Conservation (phyloP, 805 yeast genomes). For the Candida ovalis region DNA sequence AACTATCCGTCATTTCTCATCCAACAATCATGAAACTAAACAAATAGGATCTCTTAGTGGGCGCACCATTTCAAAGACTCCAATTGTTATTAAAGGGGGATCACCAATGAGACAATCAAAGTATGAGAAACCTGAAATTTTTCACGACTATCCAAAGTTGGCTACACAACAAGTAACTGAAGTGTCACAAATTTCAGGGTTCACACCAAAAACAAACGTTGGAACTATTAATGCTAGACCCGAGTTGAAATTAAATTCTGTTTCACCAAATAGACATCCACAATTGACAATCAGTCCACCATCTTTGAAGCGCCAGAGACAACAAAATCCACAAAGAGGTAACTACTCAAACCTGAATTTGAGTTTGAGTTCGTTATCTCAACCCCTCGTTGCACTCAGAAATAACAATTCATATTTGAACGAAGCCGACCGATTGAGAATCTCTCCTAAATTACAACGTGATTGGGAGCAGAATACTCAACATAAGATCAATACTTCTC, state of each 20-base stretch:
- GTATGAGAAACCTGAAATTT: neutral
- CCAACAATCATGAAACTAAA: constrained; percentile 1
- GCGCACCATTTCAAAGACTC: constrained; percentile 22
- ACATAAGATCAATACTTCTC: neutral
- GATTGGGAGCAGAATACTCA: neutral
- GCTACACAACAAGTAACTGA: neutral
- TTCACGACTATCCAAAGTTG: neutral
- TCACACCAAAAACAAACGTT: constrained; percentile 2
- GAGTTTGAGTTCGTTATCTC: neutral
- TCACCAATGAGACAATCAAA: constrained; percentile 21
- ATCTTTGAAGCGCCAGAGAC: constrained; percentile 1
- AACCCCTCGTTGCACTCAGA: neutral
- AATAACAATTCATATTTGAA: neutral
- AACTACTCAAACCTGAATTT: neutral
- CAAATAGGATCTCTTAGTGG: constrained; percentile 9
- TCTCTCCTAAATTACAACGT: neutral
- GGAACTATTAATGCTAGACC: constrained; percentile 3
- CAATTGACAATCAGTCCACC: constrained; percentile 1
- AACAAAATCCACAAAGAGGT: neutral
- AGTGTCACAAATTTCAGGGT: constrained; percentile 2
- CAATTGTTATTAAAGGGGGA: constrained; percentile 28
- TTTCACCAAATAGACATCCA: constrained; percentile 6
- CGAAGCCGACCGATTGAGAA: no score
- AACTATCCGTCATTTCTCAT: neutral
- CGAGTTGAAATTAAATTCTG: constrained; percentile 5